Percentiles rank a stretch among this genome's conserved stretches.
Conservation (phyloP, 768 basidiomycete species). For the Pulveroboletus ravenelii region DNA sequence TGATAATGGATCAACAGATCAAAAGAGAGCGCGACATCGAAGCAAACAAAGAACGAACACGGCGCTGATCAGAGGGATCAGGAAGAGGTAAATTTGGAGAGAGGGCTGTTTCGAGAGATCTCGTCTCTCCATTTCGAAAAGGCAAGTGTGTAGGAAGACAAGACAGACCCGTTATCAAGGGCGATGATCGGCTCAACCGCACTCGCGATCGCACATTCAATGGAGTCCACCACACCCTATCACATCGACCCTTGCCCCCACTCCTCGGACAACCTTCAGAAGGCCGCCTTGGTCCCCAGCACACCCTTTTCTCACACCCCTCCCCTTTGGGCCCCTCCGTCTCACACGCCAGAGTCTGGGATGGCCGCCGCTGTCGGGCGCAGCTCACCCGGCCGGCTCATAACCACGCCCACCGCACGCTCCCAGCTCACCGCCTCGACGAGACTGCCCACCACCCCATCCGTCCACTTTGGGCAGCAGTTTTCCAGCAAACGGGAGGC, state of each 20-base stretch:
- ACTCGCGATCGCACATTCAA: conserved; percentile 18
- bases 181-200: conserved; percentile 30
- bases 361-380: background rate
- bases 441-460: too few relatives aligned
- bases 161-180: conserved; percentile 29
- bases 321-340: too few relatives aligned
- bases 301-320: too few relatives aligned
- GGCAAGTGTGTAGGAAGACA: conserved; percentile 27
- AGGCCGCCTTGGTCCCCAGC: too few relatives aligned
- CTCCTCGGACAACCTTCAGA: too few relatives aligned
- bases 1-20: conserved; percentile 38
- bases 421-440: too few relatives aligned
- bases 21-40: conserved; percentile 33
- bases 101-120: conserved; percentile 33
- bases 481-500: too few relatives aligned
- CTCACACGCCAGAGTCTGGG: too few relatives aligned
- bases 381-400: too few relatives aligned
- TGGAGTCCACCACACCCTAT: conserved; percentile 33
- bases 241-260: conserved; percentile 26
- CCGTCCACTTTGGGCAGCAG: too few relatives aligned
- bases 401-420: too few relatives aligned
- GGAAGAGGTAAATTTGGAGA: conserved; percentile 32
- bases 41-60: conserved; percentile 34
- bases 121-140: conserved; percentile 28
- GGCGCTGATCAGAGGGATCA: conserved; percentile 33